Base-by-base conservation (phyloP, 169 alveolate genomes). In the Eimeria nieschulzi region DNA sequence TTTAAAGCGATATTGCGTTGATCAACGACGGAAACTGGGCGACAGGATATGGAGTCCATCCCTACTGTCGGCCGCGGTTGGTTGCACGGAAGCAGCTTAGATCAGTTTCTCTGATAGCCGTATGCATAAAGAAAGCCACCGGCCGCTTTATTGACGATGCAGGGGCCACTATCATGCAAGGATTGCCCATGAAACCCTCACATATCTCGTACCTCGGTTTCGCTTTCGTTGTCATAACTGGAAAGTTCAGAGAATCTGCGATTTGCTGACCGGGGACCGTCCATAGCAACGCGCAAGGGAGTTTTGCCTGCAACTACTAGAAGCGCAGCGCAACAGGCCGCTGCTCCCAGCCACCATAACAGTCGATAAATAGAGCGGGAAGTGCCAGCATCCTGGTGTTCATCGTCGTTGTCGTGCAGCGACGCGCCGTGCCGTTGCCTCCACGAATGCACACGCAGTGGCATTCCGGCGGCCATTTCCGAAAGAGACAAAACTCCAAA, bases 301-400 rank as follows among this genome's bases (percentile, higher is more conserved):
- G 88, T 80, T 21, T 80, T 80, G 51, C 88, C 88, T 3, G 88
- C 55, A 61, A 68, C 76, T 8, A 80, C 46, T 5, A 80, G 88
- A 0, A 59, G 6, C 25, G 51, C 46, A 2, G 88, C 88, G 46
- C 88, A 80, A 59, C 46, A 56, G 64, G 88, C 76, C 13, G 88
- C 88, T 80, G 88, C 9, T 59, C 88, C 88, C 76, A 80, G 26
- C 88, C 88, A 80, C 88, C 75, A 80, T 25, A 23, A 17, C n/a
- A 80, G 33, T 19, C 76, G 63, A 10, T 68, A 66, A 6, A 23
- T 53, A 12, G 55, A 54, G 63, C 76, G 55, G 51, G 25, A 72
- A 7, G 10, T 78, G 68, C 68, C n/a, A 6, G 59, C 19, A 9
- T 80, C 88, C 64, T 21, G 12, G 12, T 80, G 55, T 26, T 80